phyloP scores from a whole-genome alignment of 768 basidiomycete genomes.

The Russula lepida region DNA sequence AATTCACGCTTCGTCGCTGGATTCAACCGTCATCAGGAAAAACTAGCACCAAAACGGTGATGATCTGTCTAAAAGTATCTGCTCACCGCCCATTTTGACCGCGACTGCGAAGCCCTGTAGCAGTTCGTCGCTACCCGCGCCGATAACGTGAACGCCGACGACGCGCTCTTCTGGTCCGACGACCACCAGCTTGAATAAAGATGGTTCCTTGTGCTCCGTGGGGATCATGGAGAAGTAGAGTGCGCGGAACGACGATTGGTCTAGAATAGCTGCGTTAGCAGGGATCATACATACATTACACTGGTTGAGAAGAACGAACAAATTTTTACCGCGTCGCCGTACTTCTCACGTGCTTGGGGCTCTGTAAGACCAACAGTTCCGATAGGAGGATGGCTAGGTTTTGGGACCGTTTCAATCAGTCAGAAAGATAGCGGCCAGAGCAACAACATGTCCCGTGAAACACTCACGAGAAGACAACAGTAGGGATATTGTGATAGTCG shows the following conservation, averaged over 20 bases:
- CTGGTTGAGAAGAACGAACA: slow-evolving; percentile 45
- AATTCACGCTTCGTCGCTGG: slow-evolving; percentile 69
- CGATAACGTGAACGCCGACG: slow-evolving; percentile 93
- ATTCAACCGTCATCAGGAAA: background rate
- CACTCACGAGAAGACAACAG: slow-evolving; percentile 93
- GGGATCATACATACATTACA: background rate
- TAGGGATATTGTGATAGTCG: slow-evolving; percentile 82
- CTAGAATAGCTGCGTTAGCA: slow-evolving; percentile 31
- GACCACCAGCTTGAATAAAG: slow-evolving; percentile 85
- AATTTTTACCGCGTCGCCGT: slow-evolving; percentile 84
- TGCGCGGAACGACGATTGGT: slow-evolving; percentile 71
- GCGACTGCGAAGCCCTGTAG: slow-evolving; percentile 97
- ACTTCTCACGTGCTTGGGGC: slow-evolving; percentile 78
- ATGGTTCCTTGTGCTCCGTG: slow-evolving; percentile 90
- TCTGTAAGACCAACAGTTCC: slow-evolving; percentile 95
- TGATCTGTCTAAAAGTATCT: background rate
- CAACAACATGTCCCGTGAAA: slow-evolving; percentile 16
- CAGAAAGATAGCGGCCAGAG: slow-evolving; percentile 1
- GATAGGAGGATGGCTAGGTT: slow-evolving; percentile 79
- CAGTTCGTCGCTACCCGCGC: slow-evolving; percentile 86
- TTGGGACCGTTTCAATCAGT: background rate
- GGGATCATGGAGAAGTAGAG: slow-evolving; percentile 90
- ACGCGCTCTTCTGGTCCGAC: slow-evolving; percentile 87
- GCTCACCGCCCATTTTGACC: slow-evolving; percentile 82
- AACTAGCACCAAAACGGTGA: background rate